A percentile compares a stretch with the other conserved stretches of the same genome.
Conservation (phyloP, 129 eudicot genomes). For the Centella asiatica region DNA sequence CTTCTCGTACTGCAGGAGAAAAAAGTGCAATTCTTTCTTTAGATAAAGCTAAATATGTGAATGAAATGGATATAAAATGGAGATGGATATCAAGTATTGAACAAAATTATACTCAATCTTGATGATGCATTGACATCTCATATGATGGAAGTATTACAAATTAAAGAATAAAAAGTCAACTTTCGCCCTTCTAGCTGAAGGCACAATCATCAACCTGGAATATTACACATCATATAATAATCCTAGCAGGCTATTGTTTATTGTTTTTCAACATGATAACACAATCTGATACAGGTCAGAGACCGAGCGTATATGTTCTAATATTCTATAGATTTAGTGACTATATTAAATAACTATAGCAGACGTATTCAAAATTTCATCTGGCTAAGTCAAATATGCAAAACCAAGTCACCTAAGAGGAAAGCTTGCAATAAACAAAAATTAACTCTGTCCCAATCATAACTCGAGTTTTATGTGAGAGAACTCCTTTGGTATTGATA, state of each 20-base stretch:
- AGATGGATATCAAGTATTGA: background rate
- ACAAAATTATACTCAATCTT: background rate
- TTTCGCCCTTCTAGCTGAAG: background rate
- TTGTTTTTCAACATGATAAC: background rate
- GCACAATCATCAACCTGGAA: background rate
- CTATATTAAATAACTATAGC: background rate
- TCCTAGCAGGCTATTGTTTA: background rate
- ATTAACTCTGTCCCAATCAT: background rate
- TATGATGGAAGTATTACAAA: no score
- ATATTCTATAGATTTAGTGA: no score
- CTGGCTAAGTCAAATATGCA: background rate
- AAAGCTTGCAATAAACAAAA: background rate
- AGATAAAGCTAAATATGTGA: background rate
- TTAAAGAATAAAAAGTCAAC: no score
- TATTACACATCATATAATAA: background rate
- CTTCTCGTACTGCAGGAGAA: slow-evolving; percentile 65
- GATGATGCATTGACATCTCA: background rate
- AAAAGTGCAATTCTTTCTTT: background rate
- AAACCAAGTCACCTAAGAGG: background rate
- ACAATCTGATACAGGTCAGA: background rate
- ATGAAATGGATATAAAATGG: background rate
- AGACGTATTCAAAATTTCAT: background rate
- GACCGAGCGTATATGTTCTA: background rate
- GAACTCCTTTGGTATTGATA: background rate
- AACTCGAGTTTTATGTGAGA: background rate